These are phyloP conservation scores for Grigorovia humatica DNA, from an alignment of 805 yeast species.

Conservation along the genomic window DNA sequence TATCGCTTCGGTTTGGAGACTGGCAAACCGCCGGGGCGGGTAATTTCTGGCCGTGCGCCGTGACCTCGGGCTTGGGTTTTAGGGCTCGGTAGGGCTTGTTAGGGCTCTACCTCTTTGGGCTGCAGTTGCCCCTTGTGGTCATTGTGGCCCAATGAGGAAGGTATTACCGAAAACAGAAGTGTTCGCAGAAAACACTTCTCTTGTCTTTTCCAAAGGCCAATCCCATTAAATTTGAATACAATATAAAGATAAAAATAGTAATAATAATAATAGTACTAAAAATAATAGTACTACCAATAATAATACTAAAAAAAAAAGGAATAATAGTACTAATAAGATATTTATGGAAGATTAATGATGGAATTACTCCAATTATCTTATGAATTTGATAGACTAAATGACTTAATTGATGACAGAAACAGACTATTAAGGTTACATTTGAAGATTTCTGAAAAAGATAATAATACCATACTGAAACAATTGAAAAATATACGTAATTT, in stretches of 20 bases:
- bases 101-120: not conserved
- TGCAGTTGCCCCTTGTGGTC: not conserved
- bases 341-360: constrained; percentile 13
- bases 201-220: too few species aligned
- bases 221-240: not conserved
- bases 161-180: not conserved
- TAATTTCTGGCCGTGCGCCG: not conserved
- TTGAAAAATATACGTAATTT: not conserved
- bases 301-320: too few species aligned
- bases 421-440: constrained; percentile 12
- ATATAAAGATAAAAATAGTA: not conserved
- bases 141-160: not conserved
- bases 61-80: not conserved
- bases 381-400: constrained; percentile 20
- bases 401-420: constrained; percentile 22
- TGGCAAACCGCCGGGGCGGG: not conserved
- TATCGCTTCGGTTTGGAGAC: not conserved
- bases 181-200: too few species aligned
- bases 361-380: constrained; percentile 16
- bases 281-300: too few species aligned
- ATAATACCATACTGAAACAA: not conserved
- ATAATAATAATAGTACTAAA: too few species aligned
- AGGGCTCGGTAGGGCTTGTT: not conserved
- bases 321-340: too few species aligned
- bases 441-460: not conserved